Conservation (phyloP, 2,329 filamentous ascomycete genomes). For the Parastagonospora nodorum region DNA sequence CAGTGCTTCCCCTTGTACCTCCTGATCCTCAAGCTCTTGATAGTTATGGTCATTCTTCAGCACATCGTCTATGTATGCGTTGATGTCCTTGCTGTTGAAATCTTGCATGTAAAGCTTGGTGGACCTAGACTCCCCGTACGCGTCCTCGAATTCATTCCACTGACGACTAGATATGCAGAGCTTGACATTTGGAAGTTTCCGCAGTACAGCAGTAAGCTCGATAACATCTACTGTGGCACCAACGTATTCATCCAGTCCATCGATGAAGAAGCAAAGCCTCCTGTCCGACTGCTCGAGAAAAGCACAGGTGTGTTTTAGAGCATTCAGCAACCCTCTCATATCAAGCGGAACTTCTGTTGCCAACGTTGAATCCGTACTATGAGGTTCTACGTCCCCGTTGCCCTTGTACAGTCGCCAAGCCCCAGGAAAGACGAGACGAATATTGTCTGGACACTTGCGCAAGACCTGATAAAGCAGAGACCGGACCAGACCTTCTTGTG, state of each 20-base stretch:
- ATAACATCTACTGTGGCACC: constrained; percentile 9
- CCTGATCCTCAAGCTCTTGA: background rate
- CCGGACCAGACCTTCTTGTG: constrained; percentile 1
- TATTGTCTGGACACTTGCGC: background rate
- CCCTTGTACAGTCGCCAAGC: too few relatives aligned
- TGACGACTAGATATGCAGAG: constrained; percentile 12
- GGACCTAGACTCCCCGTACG: background rate
- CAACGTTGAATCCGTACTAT: too few relatives aligned
- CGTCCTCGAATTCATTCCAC: constrained; percentile 9
- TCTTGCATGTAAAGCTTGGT: constrained; percentile 4
- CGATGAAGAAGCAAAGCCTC: constrained; percentile 11
- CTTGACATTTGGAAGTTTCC: constrained; percentile 1
- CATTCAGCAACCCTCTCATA: background rate
- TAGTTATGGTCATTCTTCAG: constrained; percentile 12
- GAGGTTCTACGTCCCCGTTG: too few relatives aligned
- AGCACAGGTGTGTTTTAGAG: background rate
- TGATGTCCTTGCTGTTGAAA: constrained; percentile 11
- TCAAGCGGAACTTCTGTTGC: background rate
- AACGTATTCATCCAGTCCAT: constrained; percentile 1
- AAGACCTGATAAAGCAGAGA: background rate
- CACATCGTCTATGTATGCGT: constrained; percentile 12
- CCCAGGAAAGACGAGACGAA: background rate
- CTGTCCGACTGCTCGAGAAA: background rate
- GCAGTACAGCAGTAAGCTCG: constrained; percentile 21
- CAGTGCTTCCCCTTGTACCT: background rate